Evolutionary conservation across 768 basidiomycete species (phyloP), one percentile per base, ranked within the genome.

Genomic region (Lyophyllum semitale): DNA sequence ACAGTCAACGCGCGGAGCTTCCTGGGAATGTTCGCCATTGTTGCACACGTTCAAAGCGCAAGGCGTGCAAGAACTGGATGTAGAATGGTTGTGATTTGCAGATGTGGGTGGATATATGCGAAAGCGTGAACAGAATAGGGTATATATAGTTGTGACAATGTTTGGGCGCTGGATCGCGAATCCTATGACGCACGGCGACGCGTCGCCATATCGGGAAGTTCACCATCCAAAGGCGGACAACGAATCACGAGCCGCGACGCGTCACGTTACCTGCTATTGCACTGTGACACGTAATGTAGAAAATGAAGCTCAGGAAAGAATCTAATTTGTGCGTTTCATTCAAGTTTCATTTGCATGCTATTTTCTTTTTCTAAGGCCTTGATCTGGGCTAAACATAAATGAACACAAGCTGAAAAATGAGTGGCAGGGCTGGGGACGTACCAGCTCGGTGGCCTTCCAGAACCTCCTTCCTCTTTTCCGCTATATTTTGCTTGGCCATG

Each of bases 361-460:
- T n/a, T n/a, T n/a, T n/a, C n/a, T n/a, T n/a, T n/a, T n/a, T n/a
- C n/a, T n/a, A n/a, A n/a, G n/a, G n/a, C n/a, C n/a, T n/a, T n/a
- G n/a, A n/a, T n/a, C n/a, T n/a, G n/a, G n/a, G n/a, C n/a, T n/a
- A n/a, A n/a, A n/a, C n/a, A n/a, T n/a, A n/a, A n/a, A n/a, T n/a
- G n/a, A n/a, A n/a, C n/a, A n/a, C n/a, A n/a, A n/a, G n/a, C n/a
- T n/a, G 26, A 43, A 27, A 17, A 37, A 45, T 18, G 20, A 22
- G 29, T 37, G 25, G 17, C 33, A 50, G 12, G 18, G 17, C 22
- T 3, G 20, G 18, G 18, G 22, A 63, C 69, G 53, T 53, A 73
- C 73, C 57, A 40, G 60, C 55, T 54, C 66, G 59, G 37, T 71
- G 68, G 25, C 70, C 67, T 25, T 73, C 70, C 45, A 75, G 54